Conservation (phyloP, 257 asterid genomes). For the Plectranthus barbatus region DNA sequence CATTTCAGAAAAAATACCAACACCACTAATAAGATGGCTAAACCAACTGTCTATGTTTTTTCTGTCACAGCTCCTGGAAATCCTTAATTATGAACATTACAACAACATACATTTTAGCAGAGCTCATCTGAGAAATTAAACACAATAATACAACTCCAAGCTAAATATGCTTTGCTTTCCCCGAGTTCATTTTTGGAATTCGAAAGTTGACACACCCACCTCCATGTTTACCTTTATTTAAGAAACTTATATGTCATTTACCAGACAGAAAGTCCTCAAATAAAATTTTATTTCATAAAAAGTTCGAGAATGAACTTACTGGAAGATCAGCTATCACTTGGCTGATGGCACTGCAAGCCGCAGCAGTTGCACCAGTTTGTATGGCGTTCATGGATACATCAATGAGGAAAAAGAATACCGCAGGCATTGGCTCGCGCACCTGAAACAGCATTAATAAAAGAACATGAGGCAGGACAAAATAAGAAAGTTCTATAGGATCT, state of each 20-base stretch:
- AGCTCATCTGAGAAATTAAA: background rate
- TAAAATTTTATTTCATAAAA: constrained; percentile 2
- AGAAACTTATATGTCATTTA: background rate
- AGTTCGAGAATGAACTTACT: constrained; percentile 47
- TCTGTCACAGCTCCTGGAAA: constrained; percentile 3
- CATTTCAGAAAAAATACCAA: background rate
- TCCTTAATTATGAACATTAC: no score
- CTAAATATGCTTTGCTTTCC: background rate
- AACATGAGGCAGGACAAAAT: background rate
- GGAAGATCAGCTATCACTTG: constrained; percentile 98
- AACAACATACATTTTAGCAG: background rate
- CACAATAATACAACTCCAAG: background rate
- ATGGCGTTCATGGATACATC: constrained; percentile 93
- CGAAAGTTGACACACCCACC: background rate
- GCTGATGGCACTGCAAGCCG: constrained; percentile 96
- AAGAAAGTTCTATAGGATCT: no score
- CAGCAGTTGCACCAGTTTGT: constrained; percentile 99
- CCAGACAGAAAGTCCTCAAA: background rate
- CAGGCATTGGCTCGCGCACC: constrained; percentile 99
- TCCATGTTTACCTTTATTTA: background rate
- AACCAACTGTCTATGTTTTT: constrained; percentile 5
- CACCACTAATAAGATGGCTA: background rate
- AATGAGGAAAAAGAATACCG: constrained; percentile 83
- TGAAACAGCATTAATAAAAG: constrained; percentile 30
- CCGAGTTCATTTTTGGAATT: background rate